phyloP scores from a whole-genome alignment of 1,284 basidiomycete genomes.

The Golubevia sp. region DNA sequence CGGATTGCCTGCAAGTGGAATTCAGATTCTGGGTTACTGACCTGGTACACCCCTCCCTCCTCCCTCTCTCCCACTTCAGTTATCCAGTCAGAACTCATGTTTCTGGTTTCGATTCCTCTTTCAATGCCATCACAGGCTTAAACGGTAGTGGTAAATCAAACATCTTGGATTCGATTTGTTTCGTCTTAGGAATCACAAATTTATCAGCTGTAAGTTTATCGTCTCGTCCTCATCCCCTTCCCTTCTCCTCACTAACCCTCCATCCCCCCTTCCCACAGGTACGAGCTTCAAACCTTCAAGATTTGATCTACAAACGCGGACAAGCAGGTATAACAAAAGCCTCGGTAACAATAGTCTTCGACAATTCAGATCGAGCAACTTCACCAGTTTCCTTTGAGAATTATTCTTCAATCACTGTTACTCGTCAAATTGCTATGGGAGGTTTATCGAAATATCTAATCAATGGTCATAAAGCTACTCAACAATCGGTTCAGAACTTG shows the following conservation, averaged over 20 bases:
- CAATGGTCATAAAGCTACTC: conserved; percentile 61
- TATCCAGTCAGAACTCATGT: conserved; percentile 94
- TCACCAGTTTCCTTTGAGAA: conserved; percentile 85
- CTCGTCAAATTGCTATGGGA: conserved; percentile 75
- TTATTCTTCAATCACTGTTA: conserved; percentile 89
- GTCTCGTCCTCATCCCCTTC: background rate
- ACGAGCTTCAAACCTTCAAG: conserved; percentile 56
- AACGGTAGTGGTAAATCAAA: conserved; percentile 77
- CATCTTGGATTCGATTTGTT: conserved; percentile 60
- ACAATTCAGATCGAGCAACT: conserved; percentile 72
- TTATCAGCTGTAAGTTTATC: conserved; percentile 23
- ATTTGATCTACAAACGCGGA: conserved; percentile 61
- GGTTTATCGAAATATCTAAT: conserved; percentile 58
- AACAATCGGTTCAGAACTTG: conserved; percentile 60
- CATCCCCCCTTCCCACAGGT: conserved; percentile 6
- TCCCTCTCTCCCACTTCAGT: conserved; percentile 8
- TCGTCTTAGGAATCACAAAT: conserved; percentile 59
- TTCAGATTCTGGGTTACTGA: too few relatives aligned
- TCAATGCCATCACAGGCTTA: conserved; percentile 96
- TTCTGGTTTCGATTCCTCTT: conserved; percentile 90
- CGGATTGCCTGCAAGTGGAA: background rate
- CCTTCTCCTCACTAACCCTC: background rate
- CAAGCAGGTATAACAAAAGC: conserved; percentile 59
- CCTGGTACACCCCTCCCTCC: too few relatives aligned
- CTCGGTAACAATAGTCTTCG: conserved; percentile 59